Percentiles rank a stretch among this genome's conserved stretches.
phyloP scores from a whole-genome alignment of 306 rosid genomes.

The Gastrolobium bilobum region DNA sequence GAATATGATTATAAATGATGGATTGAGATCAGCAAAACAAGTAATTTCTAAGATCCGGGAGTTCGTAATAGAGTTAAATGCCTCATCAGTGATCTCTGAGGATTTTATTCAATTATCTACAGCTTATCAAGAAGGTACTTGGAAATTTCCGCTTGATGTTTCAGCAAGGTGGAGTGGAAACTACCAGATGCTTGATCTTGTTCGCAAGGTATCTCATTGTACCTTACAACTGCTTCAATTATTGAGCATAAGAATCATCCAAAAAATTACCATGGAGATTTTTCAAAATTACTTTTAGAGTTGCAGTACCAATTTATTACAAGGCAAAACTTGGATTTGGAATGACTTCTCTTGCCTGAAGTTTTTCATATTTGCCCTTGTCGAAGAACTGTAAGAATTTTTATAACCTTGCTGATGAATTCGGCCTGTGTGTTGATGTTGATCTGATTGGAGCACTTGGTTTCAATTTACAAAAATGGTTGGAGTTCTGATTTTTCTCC shows the following conservation, averaged over 20 bases:
- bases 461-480: background rate
- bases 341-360: slow-evolving; percentile 21
- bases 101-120: slow-evolving; percentile 77
- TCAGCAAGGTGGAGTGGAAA: slow-evolving; percentile 93
- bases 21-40: slow-evolving; percentile 72
- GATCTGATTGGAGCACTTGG: slow-evolving; percentile 34
- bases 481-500: background rate
- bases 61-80: slow-evolving; percentile 77
- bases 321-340: slow-evolving; percentile 22
- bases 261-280: background rate
- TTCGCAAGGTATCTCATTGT: slow-evolving; percentile 70
- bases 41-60: slow-evolving; percentile 82
- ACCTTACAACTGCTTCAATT: slow-evolving; percentile 31
- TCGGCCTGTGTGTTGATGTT: slow-evolving; percentile 9
- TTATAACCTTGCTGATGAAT: slow-evolving; percentile 21
- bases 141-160: slow-evolving; percentile 95
- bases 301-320: slow-evolving; percentile 20
- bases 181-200: slow-evolving; percentile 95
- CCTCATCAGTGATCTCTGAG: slow-evolving; percentile 74
- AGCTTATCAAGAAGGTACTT: slow-evolving; percentile 86
- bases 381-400: slow-evolving; percentile 16
- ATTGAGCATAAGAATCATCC: slow-evolving; percentile 35
- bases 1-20: slow-evolving; percentile 89
- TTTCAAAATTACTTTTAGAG: background rate
- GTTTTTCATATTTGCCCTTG: slow-evolving; percentile 17